Evolutionary conservation across 768 basidiomycete species (phyloP).

Genomic region (Termitomyces sp.): DNA sequence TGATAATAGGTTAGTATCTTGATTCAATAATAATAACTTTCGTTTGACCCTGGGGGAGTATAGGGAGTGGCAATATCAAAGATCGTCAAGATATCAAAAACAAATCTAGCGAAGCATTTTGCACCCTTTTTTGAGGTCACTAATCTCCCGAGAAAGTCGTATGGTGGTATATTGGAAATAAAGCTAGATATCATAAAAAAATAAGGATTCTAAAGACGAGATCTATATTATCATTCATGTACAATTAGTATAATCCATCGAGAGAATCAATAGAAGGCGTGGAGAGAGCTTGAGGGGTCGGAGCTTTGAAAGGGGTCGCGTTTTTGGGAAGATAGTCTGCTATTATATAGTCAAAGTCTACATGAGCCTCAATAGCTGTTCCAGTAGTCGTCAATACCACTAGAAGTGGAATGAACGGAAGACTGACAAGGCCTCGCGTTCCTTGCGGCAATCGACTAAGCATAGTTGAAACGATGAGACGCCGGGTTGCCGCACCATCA

Average conservation of each 20-base stretch:
- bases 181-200: background rate
- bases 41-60: too few species aligned
- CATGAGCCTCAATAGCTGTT: constrained; percentile 35
- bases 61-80: too few species aligned
- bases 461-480: constrained; percentile 60
- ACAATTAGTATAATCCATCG: constrained; percentile 37
- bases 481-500: constrained; percentile 62
- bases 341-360: constrained; percentile 70
- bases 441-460: constrained; percentile 48
- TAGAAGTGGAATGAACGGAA: background rate
- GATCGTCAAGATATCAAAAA: too few species aligned
- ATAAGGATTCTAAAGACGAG: background rate
- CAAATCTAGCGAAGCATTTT: too few species aligned
- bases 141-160: too few species aligned
- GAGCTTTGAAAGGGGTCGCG: constrained; percentile 16
- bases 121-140: too few species aligned
- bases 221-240: constrained; percentile 1
- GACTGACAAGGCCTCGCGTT: constrained; percentile 37
- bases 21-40: too few species aligned
- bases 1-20: too few species aligned
- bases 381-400: constrained; percentile 7
- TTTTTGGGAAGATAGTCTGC: constrained; percentile 61
- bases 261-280: constrained; percentile 32
- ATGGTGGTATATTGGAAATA: too few species aligned
- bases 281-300: constrained; percentile 10